phyloP scores from a whole-genome alignment of 2,329 filamentous ascomycete species.

The Huntiella abstrusa region DNA sequence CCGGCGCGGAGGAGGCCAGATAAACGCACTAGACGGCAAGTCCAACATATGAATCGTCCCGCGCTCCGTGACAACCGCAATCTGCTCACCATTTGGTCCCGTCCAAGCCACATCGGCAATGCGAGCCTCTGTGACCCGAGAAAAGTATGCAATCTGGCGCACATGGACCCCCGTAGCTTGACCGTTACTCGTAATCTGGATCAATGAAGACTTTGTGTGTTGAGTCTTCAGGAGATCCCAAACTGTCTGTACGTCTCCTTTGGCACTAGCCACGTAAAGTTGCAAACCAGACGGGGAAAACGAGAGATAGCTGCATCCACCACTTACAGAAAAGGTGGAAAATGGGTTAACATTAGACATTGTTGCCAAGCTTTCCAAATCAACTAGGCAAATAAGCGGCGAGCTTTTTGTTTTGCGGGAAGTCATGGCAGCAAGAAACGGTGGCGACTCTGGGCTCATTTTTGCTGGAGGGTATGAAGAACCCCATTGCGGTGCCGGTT shows the following conservation, averaged over 20 bases:
- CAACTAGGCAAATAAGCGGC: conserved; percentile 55
- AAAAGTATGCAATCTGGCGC: conserved; percentile 72
- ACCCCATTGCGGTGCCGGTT: conserved; percentile 23
- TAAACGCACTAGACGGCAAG: conserved; percentile 62
- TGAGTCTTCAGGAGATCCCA: conserved; percentile 60
- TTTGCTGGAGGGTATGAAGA: conserved; percentile 20
- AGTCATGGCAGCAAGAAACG: conserved; percentile 48
- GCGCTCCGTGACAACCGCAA: conserved; percentile 81
- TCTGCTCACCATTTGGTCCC: conserved; percentile 56
- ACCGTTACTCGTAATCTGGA: conserved; percentile 28
- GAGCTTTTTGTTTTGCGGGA: conserved; percentile 44
- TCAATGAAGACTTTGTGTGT: conserved; percentile 39
- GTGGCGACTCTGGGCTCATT: conserved; percentile 39
- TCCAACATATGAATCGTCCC: conserved; percentile 91
- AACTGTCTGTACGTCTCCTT: conserved; percentile 65
- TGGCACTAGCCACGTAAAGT: conserved; percentile 62
- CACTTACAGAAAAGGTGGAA: conserved; percentile 49
- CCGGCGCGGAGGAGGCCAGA: conserved; percentile 62
- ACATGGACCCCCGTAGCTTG: conserved; percentile 39
- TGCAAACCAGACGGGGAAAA: conserved; percentile 57
- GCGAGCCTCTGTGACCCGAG: conserved; percentile 75
- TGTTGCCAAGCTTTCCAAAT: conserved; percentile 40
- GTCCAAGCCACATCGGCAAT: conserved; percentile 86
- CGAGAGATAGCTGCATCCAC: conserved; percentile 65
- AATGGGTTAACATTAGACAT: conserved; percentile 40